Base-by-base conservation (phyloP, 1,139 yeast genomes). In the Taiozyma sp. region DNA sequence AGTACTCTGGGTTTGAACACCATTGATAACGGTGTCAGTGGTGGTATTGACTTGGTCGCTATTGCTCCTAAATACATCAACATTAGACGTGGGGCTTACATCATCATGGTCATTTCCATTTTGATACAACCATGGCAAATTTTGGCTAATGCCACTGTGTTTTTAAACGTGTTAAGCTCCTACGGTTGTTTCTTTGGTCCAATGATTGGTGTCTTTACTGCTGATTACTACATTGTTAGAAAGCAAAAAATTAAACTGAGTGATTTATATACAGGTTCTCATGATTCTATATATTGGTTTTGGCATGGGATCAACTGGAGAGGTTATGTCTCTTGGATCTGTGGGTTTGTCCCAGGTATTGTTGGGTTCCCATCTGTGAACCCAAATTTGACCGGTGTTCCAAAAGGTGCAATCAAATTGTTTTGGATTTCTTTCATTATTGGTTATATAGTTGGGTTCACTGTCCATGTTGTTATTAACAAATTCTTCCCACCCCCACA, bases 1-100 rank as follows among this genome's bases (percentile, higher is more conserved):
- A 47, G 73, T 70, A 46, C 75, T 62, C 50, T 60, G 65, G 52
- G 70, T 64, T 62, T 73, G 48, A 74, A 73, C 53, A 62, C 70
- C 43, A 68, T 73, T 50, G 77, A 72, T 43, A 74, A 74, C 55
- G 76, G 75, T 46, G 67, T 71, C 47, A 66, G 75, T 48, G 76
- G 76, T 40, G 79, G 78, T 45, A 74, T 75, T 68, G 78, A 74
- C 56, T 54, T 75, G 48, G 69, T 75, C 12, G 70, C 74, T 4
- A 57, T 73, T 22, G 68, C 68, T 46, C 78, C 79, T 32, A 65
- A 62, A 50, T 73, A 67, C 57, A 63, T 74, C 51, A 70, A 71
- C 54, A 69, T 73, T 47, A 66, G 68, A 53, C 66, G 78, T 54
- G 75, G 71, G 43, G 64, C 70, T 8, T 61, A 63, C 40, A 52